Base-by-base conservation (phyloP, 78 protist species). In the Planoprotostelium fungivorum region DNA sequence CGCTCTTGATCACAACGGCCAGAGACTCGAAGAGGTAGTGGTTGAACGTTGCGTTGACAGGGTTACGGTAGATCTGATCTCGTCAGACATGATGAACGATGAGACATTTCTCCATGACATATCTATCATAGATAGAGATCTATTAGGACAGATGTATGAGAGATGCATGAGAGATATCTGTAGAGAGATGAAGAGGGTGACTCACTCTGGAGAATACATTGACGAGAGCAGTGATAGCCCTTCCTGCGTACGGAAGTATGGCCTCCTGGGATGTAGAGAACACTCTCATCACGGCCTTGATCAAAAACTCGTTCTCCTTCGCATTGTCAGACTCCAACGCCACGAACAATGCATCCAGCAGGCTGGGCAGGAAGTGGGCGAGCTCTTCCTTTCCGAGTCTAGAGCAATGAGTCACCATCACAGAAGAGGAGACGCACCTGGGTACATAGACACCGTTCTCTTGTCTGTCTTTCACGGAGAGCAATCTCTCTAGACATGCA, bases 21-120 rank as follows among this genome's bases (percentile, higher is more conserved):
- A 97, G 36, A 34, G 97, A 89, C 86, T 98, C 99, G 90, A 97
- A 98, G 91, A 98, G 94, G 91, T 92, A 97, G 90, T 97, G 98
- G 89, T 95, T 96, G 89, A 98, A 98, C 25, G 84, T 29, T 0
- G 98, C 99, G 89, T 97, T 97, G 86, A 85, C 1, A n/a, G 99
- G 99, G 88, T 97, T 97, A 16, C 73, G 73, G 73, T 51, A 51
- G 16, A 51, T 51, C 73, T 51, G 88, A 89, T 88, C 31, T 90
- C 83, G 28, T 96, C 97, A 35, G 34, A 63, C 1, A 35, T 1
- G 36, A 97, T 84, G 63, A 97, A 88, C 1, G 35, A 34, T 9
- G 89, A 84, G 89, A 93, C 88, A n/a, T 87, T 93, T n/a, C 83
- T 34, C 0, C 88, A 34, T 1, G 90, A 86, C 29, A 87, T 34